Percentiles rank a stretch among this genome's conserved stretches.
Conservation (phyloP, 2,329 filamentous ascomycete species). For the Cercospora beticola region DNA sequence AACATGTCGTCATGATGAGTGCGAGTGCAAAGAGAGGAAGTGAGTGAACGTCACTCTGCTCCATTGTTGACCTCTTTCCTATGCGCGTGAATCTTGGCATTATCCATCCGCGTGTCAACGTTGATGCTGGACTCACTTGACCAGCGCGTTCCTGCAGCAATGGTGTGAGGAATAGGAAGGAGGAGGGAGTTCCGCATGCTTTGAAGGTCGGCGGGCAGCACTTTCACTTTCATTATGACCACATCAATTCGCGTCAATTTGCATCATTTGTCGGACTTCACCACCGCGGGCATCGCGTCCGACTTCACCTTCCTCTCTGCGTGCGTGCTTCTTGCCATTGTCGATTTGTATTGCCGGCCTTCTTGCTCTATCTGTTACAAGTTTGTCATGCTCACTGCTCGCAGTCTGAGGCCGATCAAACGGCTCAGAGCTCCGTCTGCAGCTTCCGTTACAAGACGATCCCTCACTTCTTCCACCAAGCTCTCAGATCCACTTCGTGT, state of each 20-base stretch:
- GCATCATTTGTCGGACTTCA: neutral
- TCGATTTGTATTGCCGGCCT: neutral
- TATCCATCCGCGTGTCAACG: neutral
- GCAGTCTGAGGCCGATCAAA: neutral
- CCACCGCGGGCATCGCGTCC: neutral
- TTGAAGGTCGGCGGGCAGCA: neutral
- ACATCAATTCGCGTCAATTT: neutral
- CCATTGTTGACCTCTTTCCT: conserved; percentile 1
- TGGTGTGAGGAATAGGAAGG: neutral
- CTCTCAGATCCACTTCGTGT: conserved; percentile 65
- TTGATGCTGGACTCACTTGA: neutral
- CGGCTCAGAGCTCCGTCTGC: neutral
- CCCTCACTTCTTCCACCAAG: conserved; percentile 1
- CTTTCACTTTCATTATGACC: neutral
- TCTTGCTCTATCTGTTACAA: neutral
- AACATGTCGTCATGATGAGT: conserved; percentile 12
- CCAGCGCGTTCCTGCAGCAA: neutral
- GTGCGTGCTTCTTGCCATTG: neutral
- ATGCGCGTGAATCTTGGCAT: neutral
- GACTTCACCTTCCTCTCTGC: neutral
- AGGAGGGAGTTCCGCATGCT: neutral
- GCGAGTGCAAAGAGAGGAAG: conserved; percentile 1
- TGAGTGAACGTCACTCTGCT: conserved; percentile 9
- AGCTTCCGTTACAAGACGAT: neutral
- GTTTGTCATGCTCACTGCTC: neutral